A percentile compares a stretch with the other conserved stretches of the same genome.
Evolutionary conservation across 1,284 basidiomycete genomes (phyloP).

Genomic region (Irpex rosettiformis): DNA sequence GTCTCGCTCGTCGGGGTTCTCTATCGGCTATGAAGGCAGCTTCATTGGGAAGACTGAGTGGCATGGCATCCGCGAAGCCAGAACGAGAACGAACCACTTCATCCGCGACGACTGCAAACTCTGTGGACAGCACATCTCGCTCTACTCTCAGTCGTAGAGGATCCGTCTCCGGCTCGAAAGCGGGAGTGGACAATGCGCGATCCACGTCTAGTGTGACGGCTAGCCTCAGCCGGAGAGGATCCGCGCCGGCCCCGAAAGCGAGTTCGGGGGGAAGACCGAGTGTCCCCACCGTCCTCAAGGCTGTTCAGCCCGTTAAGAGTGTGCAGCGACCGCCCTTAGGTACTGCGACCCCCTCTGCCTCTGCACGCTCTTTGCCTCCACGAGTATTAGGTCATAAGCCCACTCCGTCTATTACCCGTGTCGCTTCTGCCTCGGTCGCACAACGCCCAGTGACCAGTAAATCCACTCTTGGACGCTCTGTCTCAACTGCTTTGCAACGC

Average conservation of each 20-base stretch:
- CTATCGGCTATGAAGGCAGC: not conserved
- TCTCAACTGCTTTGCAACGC: not conserved
- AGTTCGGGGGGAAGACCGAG: not conserved
- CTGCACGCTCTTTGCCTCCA: not conserved
- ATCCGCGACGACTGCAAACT: not conserved
- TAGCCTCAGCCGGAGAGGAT: not conserved
- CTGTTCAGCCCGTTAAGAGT: not conserved
- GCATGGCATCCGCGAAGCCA: not conserved
- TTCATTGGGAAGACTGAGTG: not conserved
- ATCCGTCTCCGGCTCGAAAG: not conserved
- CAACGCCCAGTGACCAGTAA: not conserved
- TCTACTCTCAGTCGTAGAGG: not conserved
- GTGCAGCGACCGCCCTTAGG: slow-evolving; percentile 21
- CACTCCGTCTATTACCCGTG: no score
- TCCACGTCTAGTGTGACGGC: not conserved
- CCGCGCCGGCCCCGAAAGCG: not conserved
- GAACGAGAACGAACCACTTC: not conserved
- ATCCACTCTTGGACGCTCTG: not conserved
- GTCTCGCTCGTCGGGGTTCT: not conserved
- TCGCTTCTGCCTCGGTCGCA: no score
- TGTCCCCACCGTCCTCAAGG: not conserved
- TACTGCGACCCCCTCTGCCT: not conserved
- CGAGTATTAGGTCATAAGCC: not conserved
- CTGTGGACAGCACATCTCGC: not conserved
- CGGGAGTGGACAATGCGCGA: not conserved